Evolutionary conservation across 2,329 filamentous ascomycete species (phyloP).

Genomic region (Chaetomiaceae sp.): DNA sequence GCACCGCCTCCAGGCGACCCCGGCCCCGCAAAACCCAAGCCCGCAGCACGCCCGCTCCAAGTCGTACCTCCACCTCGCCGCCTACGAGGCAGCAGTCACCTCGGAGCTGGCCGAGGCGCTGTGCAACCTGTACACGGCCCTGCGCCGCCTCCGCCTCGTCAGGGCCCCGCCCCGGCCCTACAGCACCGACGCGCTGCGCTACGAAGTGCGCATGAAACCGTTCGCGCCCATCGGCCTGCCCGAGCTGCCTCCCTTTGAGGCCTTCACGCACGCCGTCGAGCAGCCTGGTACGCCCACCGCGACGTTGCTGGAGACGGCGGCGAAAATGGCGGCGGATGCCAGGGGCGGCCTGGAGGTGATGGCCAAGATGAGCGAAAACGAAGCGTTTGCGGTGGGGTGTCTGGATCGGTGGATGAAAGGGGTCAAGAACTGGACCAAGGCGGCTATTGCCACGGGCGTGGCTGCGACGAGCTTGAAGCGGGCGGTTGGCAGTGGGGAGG

Average conservation of each 20-base stretch:
- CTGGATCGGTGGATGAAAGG: conserved; percentile 59
- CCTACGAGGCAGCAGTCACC: conserved; percentile 62
- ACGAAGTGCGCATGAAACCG: conserved; percentile 82
- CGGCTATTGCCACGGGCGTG: conserved; percentile 67
- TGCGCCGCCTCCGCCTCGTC: conserved; percentile 56
- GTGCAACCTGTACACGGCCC: conserved; percentile 60
- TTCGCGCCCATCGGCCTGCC: conserved; percentile 68
- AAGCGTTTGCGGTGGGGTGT: conserved; percentile 52
- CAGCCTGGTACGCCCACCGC: conserved; percentile 38
- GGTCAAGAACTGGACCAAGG: conserved; percentile 58
- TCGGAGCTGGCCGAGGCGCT: conserved; percentile 53
- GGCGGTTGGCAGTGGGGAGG: conserved; percentile 37
- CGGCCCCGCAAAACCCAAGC: conserved; percentile 28
- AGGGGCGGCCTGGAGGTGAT: conserved; percentile 55
- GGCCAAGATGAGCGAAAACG: conserved; percentile 46
- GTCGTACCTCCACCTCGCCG: conserved; percentile 54
- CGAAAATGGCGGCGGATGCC: conserved; percentile 43
- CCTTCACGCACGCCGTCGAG: conserved; percentile 47
- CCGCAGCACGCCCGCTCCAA: conserved; percentile 46
- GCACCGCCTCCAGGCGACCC: conserved; percentile 28
- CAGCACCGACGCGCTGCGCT: conserved; percentile 62
- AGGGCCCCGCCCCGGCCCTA: conserved; percentile 56
- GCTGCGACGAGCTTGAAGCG: conserved; percentile 58
- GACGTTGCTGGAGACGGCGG: conserved; percentile 43
- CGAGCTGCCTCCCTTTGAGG: conserved; percentile 59